phyloP scores from a whole-genome alignment of 306 rosid species.

The Lupinus albus region DNA sequence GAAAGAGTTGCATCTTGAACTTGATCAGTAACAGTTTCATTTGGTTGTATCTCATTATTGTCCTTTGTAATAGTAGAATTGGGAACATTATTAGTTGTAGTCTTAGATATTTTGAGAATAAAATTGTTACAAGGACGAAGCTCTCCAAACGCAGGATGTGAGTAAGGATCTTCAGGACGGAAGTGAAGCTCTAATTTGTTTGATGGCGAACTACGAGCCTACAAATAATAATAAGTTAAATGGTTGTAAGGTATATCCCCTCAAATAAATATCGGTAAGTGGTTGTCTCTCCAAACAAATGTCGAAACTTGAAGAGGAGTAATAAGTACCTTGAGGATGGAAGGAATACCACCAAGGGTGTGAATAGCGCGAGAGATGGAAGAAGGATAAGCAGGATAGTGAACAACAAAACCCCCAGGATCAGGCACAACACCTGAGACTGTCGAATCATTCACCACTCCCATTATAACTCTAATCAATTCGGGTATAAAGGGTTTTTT shows the following conservation, averaged over 20 bases:
- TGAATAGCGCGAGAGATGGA: constrained; percentile 59
- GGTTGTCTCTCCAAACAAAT: too few species aligned
- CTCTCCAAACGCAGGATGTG: constrained; percentile 85
- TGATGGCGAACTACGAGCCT: constrained; percentile 65
- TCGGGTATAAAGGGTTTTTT: too few species aligned
- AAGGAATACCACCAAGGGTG: constrained; percentile 73
- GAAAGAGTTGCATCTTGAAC: constrained; percentile 43
- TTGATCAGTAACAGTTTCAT: constrained; percentile 35
- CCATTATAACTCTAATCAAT: constrained; percentile 42
- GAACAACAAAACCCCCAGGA: constrained; percentile 55
- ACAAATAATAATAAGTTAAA: constrained; percentile 36
- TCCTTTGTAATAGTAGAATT: constrained; percentile 38
- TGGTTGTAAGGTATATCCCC: too few species aligned
- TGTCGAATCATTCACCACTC: constrained; percentile 62
- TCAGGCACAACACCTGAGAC: constrained; percentile 65
- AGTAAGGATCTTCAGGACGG: constrained; percentile 82
- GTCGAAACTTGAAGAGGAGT: too few species aligned
- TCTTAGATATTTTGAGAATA: constrained; percentile 71
- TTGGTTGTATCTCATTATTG: constrained; percentile 41
- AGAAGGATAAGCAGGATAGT: constrained; percentile 80
- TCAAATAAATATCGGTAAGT: too few species aligned
- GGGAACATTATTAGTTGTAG: constrained; percentile 33
- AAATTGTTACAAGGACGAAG: constrained; percentile 64
- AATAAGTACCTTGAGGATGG: constrained; percentile 70
- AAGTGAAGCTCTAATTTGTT: constrained; percentile 78